Evolutionary conservation across 805 yeast genomes (phyloP).

Genomic region (Scheffersomyces stipitis): DNA sequence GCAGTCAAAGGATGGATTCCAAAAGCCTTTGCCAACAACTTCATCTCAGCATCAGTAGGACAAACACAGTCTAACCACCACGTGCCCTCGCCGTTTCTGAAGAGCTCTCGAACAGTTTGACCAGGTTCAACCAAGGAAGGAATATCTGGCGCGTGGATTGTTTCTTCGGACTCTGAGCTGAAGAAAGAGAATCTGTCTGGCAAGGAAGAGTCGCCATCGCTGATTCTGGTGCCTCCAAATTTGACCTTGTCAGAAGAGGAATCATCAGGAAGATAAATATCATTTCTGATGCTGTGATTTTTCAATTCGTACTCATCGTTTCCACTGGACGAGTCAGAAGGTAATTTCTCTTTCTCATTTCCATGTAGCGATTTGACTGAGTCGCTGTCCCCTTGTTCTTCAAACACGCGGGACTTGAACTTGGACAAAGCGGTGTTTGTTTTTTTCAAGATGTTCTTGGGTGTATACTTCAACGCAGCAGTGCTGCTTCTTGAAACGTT

Average conservation of each 20-base stretch:
- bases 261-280: conserved; percentile 13
- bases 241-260: conserved; percentile 32
- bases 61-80: conserved; percentile 81
- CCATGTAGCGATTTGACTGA: conserved; percentile 3
- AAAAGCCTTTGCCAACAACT: conserved; percentile 85
- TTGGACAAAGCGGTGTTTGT: conserved; percentile 4
- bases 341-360: conserved; percentile 6
- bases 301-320: conserved; percentile 14
- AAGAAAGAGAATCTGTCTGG: conserved; percentile 53
- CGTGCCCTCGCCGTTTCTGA: conserved; percentile 25
- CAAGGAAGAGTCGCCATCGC: conserved; percentile 27
- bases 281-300: neutral
- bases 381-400: neutral
- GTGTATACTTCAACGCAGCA: conserved; percentile 66
- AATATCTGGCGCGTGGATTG: conserved; percentile 27
- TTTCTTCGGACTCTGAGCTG: conserved; percentile 26
- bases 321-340: conserved; percentile 22
- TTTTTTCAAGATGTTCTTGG: conserved; percentile 36
- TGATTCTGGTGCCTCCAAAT: conserved; percentile 39
- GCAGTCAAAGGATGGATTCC: conserved; percentile 98
- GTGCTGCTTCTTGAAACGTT: conserved; percentile 30
- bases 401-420: neutral
- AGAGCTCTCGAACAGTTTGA: conserved; percentile 20
- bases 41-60: conserved; percentile 95
- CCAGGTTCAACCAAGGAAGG: conserved; percentile 22